phyloP scores from a whole-genome alignment of 768 basidiomycete genomes.

The Kwoniella shandongensis region DNA sequence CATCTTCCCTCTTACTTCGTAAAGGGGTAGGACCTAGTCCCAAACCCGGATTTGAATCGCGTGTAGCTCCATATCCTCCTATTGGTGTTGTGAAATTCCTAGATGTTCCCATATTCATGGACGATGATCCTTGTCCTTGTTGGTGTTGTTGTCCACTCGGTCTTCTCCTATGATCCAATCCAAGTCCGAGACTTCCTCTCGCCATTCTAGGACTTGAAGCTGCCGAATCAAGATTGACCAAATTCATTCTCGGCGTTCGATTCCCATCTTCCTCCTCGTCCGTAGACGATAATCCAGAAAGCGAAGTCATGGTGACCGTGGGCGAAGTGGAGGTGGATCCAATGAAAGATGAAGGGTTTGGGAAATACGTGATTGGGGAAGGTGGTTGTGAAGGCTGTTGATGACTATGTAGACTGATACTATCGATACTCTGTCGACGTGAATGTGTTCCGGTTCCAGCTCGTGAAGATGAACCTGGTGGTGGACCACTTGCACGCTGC shows the following conservation, averaged over 20 bases:
- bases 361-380: slow-evolving; percentile 22
- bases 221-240: slow-evolving; percentile 15
- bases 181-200: not conserved
- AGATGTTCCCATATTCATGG: not conserved
- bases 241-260: slow-evolving; percentile 8
- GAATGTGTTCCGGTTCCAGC: slow-evolving; percentile 8
- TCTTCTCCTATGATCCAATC: slow-evolving; percentile 11
- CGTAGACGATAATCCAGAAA: slow-evolving; percentile 2
- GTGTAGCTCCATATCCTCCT: slow-evolving; percentile 24
- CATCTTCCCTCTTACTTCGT: slow-evolving; percentile 18
- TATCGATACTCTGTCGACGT: slow-evolving; percentile 13
- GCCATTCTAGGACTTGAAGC: slow-evolving; percentile 19
- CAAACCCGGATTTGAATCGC: slow-evolving; percentile 9
- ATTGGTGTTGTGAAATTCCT: slow-evolving; percentile 17
- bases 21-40: slow-evolving; percentile 18
- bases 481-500: no score
- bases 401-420: no score
- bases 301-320: slow-evolving; percentile 4
- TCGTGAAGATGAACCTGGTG: not conserved
- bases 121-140: not conserved
- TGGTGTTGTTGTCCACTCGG: slow-evolving; percentile 6
- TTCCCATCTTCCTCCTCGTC: not conserved
- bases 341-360: slow-evolving; percentile 17
- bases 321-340: not conserved
- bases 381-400: slow-evolving; percentile 10